Evolutionary conservation across 2,329 filamentous ascomycete species (phyloP), one percentile per base, ranked within the genome.

Genomic region (Aspergillus sp.): DNA sequence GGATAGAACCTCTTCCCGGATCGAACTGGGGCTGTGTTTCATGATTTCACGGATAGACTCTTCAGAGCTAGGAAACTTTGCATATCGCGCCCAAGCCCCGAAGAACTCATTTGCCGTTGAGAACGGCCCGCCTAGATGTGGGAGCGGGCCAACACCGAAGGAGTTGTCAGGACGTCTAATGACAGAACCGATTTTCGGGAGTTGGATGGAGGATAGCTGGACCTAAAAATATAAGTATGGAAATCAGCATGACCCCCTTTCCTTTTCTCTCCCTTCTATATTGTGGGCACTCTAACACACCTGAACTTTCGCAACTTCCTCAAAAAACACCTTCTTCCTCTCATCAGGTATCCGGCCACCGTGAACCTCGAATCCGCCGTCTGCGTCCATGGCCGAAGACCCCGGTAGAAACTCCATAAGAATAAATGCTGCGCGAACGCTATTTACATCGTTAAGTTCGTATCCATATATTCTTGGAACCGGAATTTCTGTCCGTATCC

Each of bases 321-420:
- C 8, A 15, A n/a, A 54, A 17, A 54, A 47, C 14, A 4, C 4
- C 2, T 24, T 19, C 45, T 52, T 57, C 39, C 48, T 33, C 11
- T 54, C 48, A 21, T 11, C 19, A 43, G 62, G 62, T 37, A 64
- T 60, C 39, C 39, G 40, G 15, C 51, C 58, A 4, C 35, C 45
- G 50, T 62, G 50, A 24, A 40, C 40, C 19, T 57, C 49, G 24
- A 52, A 62, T 65, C 70, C 65, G 66, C 68, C 19, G 53, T 65
- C 3, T 53, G 68, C 57, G 65, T 70, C 48, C 68, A 63, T 63
- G 14, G 54, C 52, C 14, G 50, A 48, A 9, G 21, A 49, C 12
- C 72, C 52, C 62, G 70, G 50, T 68, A 52, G 56, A 60, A 72
- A 37, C 64, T 66, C 55, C 66, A 74, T 70, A 19, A 75, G 55